phyloP scores from a whole-genome alignment of 129 eudicot genomes.

The Pseudognaphalium luteoalbum region DNA sequence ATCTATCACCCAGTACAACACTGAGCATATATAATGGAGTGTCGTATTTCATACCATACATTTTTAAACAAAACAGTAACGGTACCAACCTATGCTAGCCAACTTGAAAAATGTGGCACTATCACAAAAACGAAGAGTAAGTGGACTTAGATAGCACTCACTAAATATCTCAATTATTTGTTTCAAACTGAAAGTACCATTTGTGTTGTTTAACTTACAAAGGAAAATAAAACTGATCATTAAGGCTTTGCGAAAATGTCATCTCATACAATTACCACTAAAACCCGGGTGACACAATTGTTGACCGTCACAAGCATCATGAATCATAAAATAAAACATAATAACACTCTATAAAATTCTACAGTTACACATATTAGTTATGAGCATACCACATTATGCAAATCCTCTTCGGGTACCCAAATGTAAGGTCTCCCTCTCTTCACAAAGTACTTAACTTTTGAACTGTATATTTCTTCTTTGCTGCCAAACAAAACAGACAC shows the following conservation, averaged over 20 bases:
- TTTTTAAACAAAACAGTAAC: background rate
- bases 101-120: background rate
- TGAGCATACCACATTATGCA: conserved; percentile 72
- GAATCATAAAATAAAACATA: background rate
- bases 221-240: background rate
- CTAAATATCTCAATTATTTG: background rate
- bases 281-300: background rate
- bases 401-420: conserved; percentile 78
- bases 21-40: conserved; percentile 6
- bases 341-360: background rate
- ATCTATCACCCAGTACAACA: background rate
- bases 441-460: conserved; percentile 74
- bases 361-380: background rate
- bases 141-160: background rate
- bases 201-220: background rate
- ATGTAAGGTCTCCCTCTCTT: conserved; percentile 78
- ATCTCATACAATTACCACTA: background rate
- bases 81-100: background rate
- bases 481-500: conserved; percentile 32
- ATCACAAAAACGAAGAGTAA: background rate
- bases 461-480: conserved; percentile 69
- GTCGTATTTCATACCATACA: conserved; percentile 2
- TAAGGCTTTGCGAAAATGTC: conserved; percentile 1
- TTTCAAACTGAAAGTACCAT: background rate
- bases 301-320: background rate